phyloP scores from a whole-genome alignment of 2,329 filamentous ascomycete species.

The Aspergillus chevalieri region DNA sequence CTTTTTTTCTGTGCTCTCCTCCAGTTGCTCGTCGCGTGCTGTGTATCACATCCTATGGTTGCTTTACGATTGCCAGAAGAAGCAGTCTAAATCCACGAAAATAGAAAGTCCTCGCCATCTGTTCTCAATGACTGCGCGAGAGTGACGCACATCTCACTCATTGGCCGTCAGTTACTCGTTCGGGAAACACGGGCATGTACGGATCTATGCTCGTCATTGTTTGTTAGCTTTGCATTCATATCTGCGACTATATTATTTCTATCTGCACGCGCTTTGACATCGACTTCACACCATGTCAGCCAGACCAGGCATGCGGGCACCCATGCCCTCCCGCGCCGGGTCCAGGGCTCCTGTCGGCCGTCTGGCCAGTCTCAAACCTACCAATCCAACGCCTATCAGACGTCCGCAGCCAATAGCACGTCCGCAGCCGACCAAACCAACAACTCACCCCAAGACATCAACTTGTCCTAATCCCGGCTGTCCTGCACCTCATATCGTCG shows the following conservation, averaged over 20 bases:
- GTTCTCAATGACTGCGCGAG: neutral
- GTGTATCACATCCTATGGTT: no score
- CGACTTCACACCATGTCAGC: conserved; percentile 23
- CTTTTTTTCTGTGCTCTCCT: neutral
- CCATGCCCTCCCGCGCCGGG: conserved; percentile 17
- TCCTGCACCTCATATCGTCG: conserved; percentile 40
- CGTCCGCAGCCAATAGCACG: conserved; percentile 30
- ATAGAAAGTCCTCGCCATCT: neutral
- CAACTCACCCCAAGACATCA: conserved; percentile 32
- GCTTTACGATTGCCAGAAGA: no score
- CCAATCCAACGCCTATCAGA: conserved; percentile 31
- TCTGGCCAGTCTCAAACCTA: conserved; percentile 35
- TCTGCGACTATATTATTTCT: no score
- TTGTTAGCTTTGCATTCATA: no score
- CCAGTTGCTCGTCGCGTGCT: no score
- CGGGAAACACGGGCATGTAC: neutral
- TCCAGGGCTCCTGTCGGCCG: conserved; percentile 29
- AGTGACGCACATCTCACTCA: conserved; percentile 1
- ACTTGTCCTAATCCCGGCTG: conserved; percentile 43
- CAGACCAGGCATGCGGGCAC: conserved; percentile 28
- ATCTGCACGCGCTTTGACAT: no score
- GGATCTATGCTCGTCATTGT: no score
- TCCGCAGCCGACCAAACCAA: conserved; percentile 25
- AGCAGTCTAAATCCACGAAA: no score
- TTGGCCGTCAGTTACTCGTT: neutral